Conservation (phyloP, 768 basidiomycete genomes). For the Suillus weaverae region DNA sequence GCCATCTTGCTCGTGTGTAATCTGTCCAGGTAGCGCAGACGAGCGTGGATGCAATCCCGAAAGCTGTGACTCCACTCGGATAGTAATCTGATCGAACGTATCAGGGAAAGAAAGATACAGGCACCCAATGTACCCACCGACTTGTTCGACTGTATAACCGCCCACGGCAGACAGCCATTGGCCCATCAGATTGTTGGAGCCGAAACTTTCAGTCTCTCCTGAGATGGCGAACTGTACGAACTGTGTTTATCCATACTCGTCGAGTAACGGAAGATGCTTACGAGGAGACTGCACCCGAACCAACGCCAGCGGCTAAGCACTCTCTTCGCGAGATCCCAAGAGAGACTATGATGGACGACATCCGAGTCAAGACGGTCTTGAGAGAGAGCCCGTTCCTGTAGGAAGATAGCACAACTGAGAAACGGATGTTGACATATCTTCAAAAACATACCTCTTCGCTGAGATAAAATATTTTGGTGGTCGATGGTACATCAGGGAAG, state of each 20-base stretch:
- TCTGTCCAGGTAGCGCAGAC: slow-evolving; percentile 68
- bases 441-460: slow-evolving; percentile 47
- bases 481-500: slow-evolving; percentile 71
- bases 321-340: slow-evolving; percentile 47
- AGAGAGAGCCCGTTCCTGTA: slow-evolving; percentile 56
- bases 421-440: neutral
- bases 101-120: slow-evolving; percentile 2
- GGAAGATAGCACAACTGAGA: neutral
- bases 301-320: slow-evolving; percentile 63
- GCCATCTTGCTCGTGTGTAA: slow-evolving; percentile 55
- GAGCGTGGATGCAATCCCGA: slow-evolving; percentile 63
- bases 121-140: slow-evolving; percentile 36
- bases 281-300: slow-evolving; percentile 67
- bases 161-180: slow-evolving; percentile 66
- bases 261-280: slow-evolving; percentile 28
- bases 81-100: slow-evolving; percentile 47
- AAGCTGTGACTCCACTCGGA: slow-evolving; percentile 63
- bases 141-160: slow-evolving; percentile 63
- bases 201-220: slow-evolving; percentile 67
- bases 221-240: slow-evolving; percentile 56
- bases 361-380: slow-evolving; percentile 48
- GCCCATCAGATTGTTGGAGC: slow-evolving; percentile 72
- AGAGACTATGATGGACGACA: slow-evolving; percentile 42
- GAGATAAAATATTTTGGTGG: slow-evolving; percentile 64
- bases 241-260: neutral